Evolutionary conservation across 164 flowering plant species (phyloP).

Genomic region (Aristolochia californica): DNA sequence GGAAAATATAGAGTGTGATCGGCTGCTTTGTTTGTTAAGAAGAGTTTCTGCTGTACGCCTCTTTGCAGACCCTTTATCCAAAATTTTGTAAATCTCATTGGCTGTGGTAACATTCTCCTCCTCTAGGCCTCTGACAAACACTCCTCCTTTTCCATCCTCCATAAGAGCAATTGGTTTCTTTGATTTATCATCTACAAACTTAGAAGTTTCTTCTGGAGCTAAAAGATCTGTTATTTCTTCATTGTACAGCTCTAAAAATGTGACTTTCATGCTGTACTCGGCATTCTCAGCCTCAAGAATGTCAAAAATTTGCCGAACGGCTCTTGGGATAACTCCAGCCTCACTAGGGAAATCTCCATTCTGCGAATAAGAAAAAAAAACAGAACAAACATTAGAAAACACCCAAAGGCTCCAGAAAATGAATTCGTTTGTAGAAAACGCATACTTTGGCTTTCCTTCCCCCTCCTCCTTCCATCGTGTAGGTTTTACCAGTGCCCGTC

Average conservation of each 20-base stretch:
- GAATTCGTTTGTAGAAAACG: background rate
- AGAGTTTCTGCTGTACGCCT: constrained; percentile 82
- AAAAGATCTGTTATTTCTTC: constrained; percentile 78
- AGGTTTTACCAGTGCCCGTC: constrained; percentile 85
- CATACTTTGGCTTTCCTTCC: constrained; percentile 49
- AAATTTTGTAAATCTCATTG: constrained; percentile 69
- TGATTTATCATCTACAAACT: constrained; percentile 58
- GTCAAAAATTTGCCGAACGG: constrained; percentile 67
- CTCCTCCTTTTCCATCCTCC: constrained; percentile 92
- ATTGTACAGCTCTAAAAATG: constrained; percentile 75
- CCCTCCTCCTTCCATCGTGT: constrained; percentile 89
- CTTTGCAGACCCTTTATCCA: constrained; percentile 80
- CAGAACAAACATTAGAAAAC: background rate
- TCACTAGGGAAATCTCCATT: constrained; percentile 73
- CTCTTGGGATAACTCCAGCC: constrained; percentile 85
- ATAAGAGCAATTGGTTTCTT: constrained; percentile 80
- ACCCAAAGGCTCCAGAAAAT: background rate
- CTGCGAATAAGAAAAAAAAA: constrained; percentile 25
- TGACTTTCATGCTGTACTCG: constrained; percentile 80
- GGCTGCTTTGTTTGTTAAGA: constrained; percentile 82
- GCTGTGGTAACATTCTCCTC: constrained; percentile 77
- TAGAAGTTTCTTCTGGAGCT: constrained; percentile 51
- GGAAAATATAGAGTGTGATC: constrained; percentile 81
- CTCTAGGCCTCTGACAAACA: constrained; percentile 79
- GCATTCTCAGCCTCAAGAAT: constrained; percentile 70